Conservation (phyloP, 2,329 filamentous ascomycete genomes). For the Pseudogymnoascus sp. region DNA sequence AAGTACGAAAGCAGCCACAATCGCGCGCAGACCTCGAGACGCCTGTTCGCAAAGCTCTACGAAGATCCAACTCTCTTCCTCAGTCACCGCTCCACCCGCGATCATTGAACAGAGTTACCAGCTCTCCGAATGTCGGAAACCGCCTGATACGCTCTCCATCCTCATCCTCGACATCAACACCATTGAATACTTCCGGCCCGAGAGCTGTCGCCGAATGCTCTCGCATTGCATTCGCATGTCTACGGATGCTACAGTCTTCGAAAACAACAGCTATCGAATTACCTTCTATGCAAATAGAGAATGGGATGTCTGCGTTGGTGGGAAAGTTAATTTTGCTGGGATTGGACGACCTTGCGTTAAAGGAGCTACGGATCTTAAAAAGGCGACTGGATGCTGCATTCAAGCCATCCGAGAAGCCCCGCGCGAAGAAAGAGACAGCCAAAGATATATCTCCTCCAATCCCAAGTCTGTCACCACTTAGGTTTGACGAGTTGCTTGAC, state of each 20-base stretch:
- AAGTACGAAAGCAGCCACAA: slow-evolving; percentile 18
- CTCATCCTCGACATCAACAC: slow-evolving; percentile 21
- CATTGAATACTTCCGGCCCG: slow-evolving; percentile 22
- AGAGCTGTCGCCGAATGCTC: slow-evolving; percentile 50
- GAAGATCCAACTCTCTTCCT: slow-evolving; percentile 49
- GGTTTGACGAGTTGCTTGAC: slow-evolving; percentile 52
- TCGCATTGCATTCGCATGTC: slow-evolving; percentile 55
- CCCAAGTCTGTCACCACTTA: slow-evolving; percentile 30
- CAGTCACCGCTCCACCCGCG: slow-evolving; percentile 54
- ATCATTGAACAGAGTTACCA: slow-evolving; percentile 51
- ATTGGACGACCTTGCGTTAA: slow-evolving; percentile 58
- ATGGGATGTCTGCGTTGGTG: slow-evolving; percentile 61
- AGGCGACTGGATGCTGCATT: slow-evolving; percentile 43
- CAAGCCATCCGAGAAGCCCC: slow-evolving; percentile 11
- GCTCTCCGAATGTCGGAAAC: slow-evolving; percentile 47
- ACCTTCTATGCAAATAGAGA: slow-evolving; percentile 61
- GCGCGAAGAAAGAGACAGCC: slow-evolving; percentile 19
- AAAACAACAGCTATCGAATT: slow-evolving; percentile 44
- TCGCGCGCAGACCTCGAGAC: slow-evolving; percentile 32
- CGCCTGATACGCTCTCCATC: slow-evolving; percentile 31
- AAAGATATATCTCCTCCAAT: slow-evolving; percentile 22
- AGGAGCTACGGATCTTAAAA: slow-evolving; percentile 60
- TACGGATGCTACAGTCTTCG: slow-evolving; percentile 47
- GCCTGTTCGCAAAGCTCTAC: slow-evolving; percentile 34
- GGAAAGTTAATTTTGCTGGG: slow-evolving; percentile 57